Evolutionary conservation across 148 eudicot genomes (phyloP), one percentile per base, ranked within the genome.

Genomic region (Chenopodium berlandieri): DNA sequence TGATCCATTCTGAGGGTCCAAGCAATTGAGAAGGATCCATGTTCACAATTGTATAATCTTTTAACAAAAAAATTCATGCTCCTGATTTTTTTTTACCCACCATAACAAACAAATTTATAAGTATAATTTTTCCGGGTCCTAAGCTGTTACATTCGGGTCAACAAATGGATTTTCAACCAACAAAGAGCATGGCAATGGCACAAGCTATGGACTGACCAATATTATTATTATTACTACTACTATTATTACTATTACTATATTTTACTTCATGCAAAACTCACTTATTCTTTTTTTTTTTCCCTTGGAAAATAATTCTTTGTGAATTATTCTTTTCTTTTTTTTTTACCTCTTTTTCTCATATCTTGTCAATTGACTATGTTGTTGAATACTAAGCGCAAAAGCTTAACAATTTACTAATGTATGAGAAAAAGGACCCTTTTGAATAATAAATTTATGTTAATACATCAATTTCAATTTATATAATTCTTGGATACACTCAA

Each of bases 221-320:
- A 44, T 1, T 10, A 63, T 73, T 73, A 34, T 56, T 62, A 71
- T 34, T 63, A 44, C 30, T 16, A 48, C 19, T 70, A 19, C 7
- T 37, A 63, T 73, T 73, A 50, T 56, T 71, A 71, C 34, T 63
- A 44, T 44, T 16, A 48, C 25, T 70, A 19, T 22, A 27, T 32
- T 47, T n/a, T 48, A n/a, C 71, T 31, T 62, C 64, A 30, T 71
- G 73, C 76, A 73, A 62, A 52, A 81, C 34, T 56, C 73, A 70
- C 20, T 79, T 64, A 84, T 32, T 25, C 46, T 9, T 72, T 62
- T 56, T 54, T 64, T 80, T 77, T 74, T 76, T 50, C 31, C 6
- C 56, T 75, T 47, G 73, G 54, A 71, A 65, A 77, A 85, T 81
- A 78, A 78, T 78, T 85, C 82, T 81, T 64, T 77, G 84, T 84